Evolutionary conservation across 106 monocot genomes (phyloP), one percentile per base, ranked within the genome.

Genomic region (Narthecium ossifragum): DNA sequence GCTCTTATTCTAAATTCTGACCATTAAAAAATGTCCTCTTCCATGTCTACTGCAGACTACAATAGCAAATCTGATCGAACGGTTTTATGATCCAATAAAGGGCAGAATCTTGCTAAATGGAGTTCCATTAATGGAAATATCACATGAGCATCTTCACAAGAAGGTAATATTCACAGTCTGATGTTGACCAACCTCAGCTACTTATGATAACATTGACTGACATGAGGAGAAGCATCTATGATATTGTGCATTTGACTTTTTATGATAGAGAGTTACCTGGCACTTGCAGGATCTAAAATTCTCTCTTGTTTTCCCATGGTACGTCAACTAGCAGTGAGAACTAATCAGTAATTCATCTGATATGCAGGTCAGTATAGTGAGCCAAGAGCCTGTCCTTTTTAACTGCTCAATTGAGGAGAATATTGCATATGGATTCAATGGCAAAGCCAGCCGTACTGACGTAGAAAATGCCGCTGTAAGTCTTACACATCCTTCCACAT

Each of bases 361-460:
- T 22, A 58, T 71, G 51, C 73, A 99, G 98, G 84, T 99, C 8
- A 99, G 98, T 87, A 99, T 99, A 59, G 98, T 99, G 60, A 99
- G 98, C 58, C 98, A 99, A 63, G 98, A 99, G 37, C 98, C 98
- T 22, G 33, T 80, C 33, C 81, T 99, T 36, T 99, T 99, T 64
- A 99, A 92, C 58, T 99, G 91, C 57, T 82, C 91, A 0, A 63
- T 99, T 46, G 98, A 88, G 73, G 98, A 99, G 46, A 99, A 99
- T 40, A 99, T 99, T 59, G 87, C 98, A 52, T 99, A 99, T 61
- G 98, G 98, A 53, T 63, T 81, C 15, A 75, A 87, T 29, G 84
- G 98, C 28, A 80, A 79, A 49, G 81, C 82, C 22, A 88, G 75
- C 68, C 34, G 11, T 46, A 26, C 61, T 18, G 88, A 91, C n/a